A percentile compares a stretch with the other conserved stretches of the same genome.
These are phyloP conservation scores for Tetragonia tetragonoides DNA, from an alignment of 148 eudicot species.

Conservation along the genomic window DNA sequence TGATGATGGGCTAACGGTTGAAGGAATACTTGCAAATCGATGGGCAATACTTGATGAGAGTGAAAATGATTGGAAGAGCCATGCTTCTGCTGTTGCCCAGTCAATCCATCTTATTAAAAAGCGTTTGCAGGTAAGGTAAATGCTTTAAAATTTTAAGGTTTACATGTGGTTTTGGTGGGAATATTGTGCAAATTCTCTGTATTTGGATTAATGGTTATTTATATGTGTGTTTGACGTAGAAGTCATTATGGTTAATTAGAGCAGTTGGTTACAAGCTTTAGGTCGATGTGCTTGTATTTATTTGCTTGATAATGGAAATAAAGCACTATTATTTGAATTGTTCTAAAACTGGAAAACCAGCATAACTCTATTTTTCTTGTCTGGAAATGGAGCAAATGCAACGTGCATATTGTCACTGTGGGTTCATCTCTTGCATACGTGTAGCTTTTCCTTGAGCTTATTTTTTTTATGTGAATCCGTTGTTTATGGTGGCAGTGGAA, in stretches of 20 bases:
- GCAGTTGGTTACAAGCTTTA: conserved; percentile 3
- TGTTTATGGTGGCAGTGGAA: conserved; percentile 63
- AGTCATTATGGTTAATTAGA: background rate
- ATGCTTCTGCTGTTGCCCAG: conserved; percentile 91
- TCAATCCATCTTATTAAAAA: conserved; percentile 82
- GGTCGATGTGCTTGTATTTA: background rate
- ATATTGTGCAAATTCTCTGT: background rate
- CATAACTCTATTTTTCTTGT: background rate
- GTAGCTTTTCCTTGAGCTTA: background rate
- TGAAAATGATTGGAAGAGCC: conserved; percentile 95
- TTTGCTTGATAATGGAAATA: no score
- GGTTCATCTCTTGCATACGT: background rate
- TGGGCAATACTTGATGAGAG: conserved; percentile 75
- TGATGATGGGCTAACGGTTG: conserved; percentile 85
- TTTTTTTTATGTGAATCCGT: conserved; percentile 2
- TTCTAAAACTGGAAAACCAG: no score
- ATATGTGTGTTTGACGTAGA: background rate
- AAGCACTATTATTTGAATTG: no score
- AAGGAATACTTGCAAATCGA: conserved; percentile 55
- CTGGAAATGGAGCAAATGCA: background rate
- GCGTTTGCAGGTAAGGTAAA: conserved; percentile 55
- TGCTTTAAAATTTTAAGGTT: background rate
- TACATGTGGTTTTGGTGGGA: background rate
- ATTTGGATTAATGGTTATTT: background rate
- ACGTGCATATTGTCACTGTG: background rate